Base-by-base conservation (phyloP, 2,329 filamentous ascomycete species). In the Zymoseptoria tritici region DNA sequence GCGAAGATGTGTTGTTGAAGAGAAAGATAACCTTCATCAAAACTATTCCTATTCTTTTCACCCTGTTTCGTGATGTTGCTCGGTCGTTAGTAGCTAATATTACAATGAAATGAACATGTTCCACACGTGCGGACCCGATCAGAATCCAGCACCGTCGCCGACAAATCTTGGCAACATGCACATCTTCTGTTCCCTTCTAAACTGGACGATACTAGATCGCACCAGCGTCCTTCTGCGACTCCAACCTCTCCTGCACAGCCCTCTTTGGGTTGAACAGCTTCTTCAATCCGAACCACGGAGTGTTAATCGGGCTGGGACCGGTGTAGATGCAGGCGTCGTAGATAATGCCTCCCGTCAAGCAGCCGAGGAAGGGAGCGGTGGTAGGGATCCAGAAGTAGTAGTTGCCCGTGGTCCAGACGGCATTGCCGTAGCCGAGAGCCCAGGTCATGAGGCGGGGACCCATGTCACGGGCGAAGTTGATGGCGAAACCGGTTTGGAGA, bases 341-440 rank as follows among this genome's bases (percentile, higher is more conserved):
- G 19, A 89, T 64, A 68, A 85, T 83, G 2, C 83, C 86, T 2
- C 87, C 86, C 63, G 87, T 83, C 0, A 79, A 72, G 67, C 79
- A 83, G 8, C 86, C 87, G 13, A 81, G 70, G 68, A 89, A 88
- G 0, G 86, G 85, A 1, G 83, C 80, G 2, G 89, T 81, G 75
- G 89, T 85, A 1, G 87, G 60, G 5, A 85, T 82, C 85, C 85
- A 88, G 69, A 88, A 88, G 67, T 88, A 89, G 69, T 87, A 86
- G 11, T 77, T 78, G 1, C 85, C 85, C 1, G 83, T 81, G 21
- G 77, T 79, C 82, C 83, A 89, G 0, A 88, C 85, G 54, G 84
- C 80, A 57, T 71, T 73, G 1, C 84, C 84, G 68, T 90, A 90
- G 2, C 88, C 87, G 59, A 89, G 70, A 73, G 85, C 83, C 67